A percentile compares a stretch with the other conserved stretches of the same genome.
phyloP scores from a whole-genome alignment of 805 yeast genomes.

The Saccharomycopsis schoenii region DNA sequence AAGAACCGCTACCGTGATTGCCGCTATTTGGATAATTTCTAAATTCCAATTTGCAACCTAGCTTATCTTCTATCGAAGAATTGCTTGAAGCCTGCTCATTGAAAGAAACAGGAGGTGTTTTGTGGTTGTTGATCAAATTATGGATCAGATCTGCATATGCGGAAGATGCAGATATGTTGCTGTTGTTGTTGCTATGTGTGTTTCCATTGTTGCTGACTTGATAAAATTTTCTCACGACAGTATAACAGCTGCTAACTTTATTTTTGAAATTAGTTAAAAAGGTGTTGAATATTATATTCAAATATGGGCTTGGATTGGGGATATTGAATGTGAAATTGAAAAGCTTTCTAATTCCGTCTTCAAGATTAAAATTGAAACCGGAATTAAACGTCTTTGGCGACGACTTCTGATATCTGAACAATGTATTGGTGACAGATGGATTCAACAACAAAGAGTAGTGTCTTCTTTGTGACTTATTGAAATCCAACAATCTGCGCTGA shows the following conservation, averaged over 20 bases:
- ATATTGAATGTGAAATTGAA: background rate
- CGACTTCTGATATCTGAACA: too few relatives aligned
- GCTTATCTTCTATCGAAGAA: background rate
- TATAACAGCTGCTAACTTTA: background rate
- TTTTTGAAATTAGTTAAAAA: background rate
- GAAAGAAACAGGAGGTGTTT: background rate
- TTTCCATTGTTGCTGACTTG: background rate
- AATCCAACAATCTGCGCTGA: background rate
- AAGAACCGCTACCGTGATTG: background rate
- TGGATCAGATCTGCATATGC: background rate
- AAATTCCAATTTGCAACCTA: background rate
- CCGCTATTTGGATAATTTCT: background rate
- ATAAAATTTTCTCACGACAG: background rate
- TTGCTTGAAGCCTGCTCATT: background rate
- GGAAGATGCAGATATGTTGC: background rate
- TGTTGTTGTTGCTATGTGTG: background rate
- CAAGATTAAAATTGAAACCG: background rate
- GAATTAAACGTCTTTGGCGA: background rate
- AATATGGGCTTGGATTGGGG: background rate
- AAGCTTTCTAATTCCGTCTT: background rate
- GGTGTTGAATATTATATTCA: background rate
- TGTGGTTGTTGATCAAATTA: background rate
- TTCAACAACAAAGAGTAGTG: background rate
- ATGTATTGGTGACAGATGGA: background rate
- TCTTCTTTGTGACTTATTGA: background rate